Evolutionary conservation across 2,329 filamentous ascomycete genomes (phyloP), one percentile per base, ranked within the genome.

Genomic region (Fragosphaeria purpurea): DNA sequence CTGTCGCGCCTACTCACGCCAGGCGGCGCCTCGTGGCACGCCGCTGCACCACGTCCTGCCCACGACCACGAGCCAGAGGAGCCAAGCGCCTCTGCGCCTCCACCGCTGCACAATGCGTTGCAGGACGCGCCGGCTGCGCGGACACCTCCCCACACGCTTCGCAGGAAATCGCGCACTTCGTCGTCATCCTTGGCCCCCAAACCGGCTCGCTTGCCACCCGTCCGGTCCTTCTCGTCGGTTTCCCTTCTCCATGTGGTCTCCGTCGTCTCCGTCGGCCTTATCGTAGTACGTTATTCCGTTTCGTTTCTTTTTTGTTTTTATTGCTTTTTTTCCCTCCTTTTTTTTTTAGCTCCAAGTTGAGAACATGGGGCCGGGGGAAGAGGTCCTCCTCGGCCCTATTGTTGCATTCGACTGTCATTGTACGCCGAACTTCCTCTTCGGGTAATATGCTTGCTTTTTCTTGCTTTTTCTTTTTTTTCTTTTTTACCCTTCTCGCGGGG

Each of bases 231-330:
- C 35, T 46, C 45, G 39, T 48, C 55, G 13, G 49, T 59, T 45
- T 59, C 59, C 39, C 47, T 63, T 38, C 50, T 65, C 40, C 61
- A 60, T 51, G 51, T 64, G 41, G 57, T 61, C 47, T 65, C 63
- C 30, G 53, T 61, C 51, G 58, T 58, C 62, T 48, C 41, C 50
- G 48, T 53, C 54, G 51, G 55, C 48, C 45, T 50, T 46, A 53
- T 60, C 54, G 57, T 56, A 53, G 54, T 56, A 50, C 47, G 55
- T 49, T 44, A n/a, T 41, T 9, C n/a, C 9, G 12, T 45, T 22
- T 32, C 38, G 32, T 47, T 10, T 8, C 5, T 11, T 22, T 7
- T 30, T 41, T 9, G 12, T 7, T 10, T 32, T 45, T 41, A 12
- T 41, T 39, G 7, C 7, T 31, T 32, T 35, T 12, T 44, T 30